Conservation (phyloP, 164 flowering plant genomes). For the Kalanchoe fedtschenkoi region DNA sequence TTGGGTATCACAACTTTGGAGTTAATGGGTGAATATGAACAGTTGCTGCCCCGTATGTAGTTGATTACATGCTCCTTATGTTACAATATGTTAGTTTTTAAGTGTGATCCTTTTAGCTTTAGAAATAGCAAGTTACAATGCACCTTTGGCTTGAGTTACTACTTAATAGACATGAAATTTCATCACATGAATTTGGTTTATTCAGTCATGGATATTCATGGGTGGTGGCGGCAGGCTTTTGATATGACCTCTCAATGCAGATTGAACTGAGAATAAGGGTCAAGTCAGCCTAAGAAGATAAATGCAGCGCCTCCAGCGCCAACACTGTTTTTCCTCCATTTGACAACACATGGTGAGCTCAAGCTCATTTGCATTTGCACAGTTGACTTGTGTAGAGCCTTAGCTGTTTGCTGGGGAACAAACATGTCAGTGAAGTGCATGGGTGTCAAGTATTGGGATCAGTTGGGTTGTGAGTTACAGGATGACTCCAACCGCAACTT, state of each 20-base stretch:
- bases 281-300: too few relatives aligned
- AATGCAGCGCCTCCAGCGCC: too few relatives aligned
- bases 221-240: background rate
- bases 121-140: conserved; percentile 1
- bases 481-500: too few relatives aligned
- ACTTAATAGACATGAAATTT: background rate
- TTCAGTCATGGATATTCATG: background rate
- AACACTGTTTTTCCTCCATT: too few relatives aligned
- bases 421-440: too few relatives aligned
- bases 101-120: background rate
- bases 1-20: conserved; percentile 1
- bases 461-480: too few relatives aligned
- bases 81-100: background rate
- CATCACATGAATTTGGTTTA: background rate
- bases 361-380: too few relatives aligned
- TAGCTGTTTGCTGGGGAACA: too few relatives aligned
- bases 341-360: too few relatives aligned
- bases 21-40: background rate
- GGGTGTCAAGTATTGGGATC: too few relatives aligned
- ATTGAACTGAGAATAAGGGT: background rate
- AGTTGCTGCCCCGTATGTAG: background rate
- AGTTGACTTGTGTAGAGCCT: too few relatives aligned
- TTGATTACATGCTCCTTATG: background rate
- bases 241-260: background rate
- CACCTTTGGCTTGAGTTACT: background rate